phyloP scores from a whole-genome alignment of 176 grass and related monocot genomes.

The Raddia guianensis region DNA sequence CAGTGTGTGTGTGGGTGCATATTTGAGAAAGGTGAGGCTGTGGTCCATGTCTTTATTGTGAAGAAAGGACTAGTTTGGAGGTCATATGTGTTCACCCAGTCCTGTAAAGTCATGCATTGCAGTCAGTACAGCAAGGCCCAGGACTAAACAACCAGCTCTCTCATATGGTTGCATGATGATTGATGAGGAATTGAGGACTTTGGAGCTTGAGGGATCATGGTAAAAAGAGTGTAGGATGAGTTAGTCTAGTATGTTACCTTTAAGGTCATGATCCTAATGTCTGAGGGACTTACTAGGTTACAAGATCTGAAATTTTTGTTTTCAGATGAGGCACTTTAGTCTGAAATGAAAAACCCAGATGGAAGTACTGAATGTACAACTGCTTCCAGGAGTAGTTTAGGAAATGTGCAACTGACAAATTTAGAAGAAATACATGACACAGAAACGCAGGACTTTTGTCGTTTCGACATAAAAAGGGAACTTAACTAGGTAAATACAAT shows the following conservation, averaged over 20 bases:
- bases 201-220: neutral
- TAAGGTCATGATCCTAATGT: neutral
- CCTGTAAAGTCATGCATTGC: slow-evolving; percentile 33
- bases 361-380: neutral
- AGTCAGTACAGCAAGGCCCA: slow-evolving; percentile 17
- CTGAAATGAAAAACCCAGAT: slow-evolving; percentile 1
- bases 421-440: neutral
- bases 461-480: neutral
- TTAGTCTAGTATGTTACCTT: neutral
- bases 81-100: slow-evolving; percentile 14
- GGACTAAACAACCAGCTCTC: slow-evolving; percentile 8
- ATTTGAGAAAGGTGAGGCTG: slow-evolving; percentile 38
- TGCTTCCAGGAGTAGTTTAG: neutral
- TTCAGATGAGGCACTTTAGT: neutral
- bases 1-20: slow-evolving; percentile 42
- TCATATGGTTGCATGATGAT: slow-evolving; percentile 32
- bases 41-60: slow-evolving; percentile 47
- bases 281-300: neutral
- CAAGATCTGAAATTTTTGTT: neutral
- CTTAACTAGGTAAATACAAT: neutral
- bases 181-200: slow-evolving; percentile 9
- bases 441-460: neutral
- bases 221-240: neutral
- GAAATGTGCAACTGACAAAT: neutral
- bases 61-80: slow-evolving; percentile 45